These are phyloP conservation scores for Bathelium albidoporum DNA, from an alignment of 495 filamentous ascomycete species.

Conservation along the genomic window DNA sequence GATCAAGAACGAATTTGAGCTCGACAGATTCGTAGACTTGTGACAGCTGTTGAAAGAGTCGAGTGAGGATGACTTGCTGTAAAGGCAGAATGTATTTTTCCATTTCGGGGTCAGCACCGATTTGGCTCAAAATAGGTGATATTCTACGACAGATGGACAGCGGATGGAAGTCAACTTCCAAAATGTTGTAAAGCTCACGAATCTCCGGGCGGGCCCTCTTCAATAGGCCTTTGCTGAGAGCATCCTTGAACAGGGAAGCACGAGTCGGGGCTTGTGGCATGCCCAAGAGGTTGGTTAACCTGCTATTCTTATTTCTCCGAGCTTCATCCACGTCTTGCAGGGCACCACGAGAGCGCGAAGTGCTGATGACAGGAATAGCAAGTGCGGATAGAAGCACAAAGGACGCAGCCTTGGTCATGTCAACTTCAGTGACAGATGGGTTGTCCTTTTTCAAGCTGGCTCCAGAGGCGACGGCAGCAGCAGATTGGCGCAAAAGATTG, in stretches of 20 bases:
- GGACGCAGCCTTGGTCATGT: constrained; percentile 79
- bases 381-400: constrained; percentile 94
- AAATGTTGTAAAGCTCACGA: constrained; percentile 90
- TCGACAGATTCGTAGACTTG: constrained; percentile 98
- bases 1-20: constrained; percentile 82
- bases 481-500: constrained; percentile 85
- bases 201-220: constrained; percentile 89
- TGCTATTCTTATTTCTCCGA: constrained; percentile 96
- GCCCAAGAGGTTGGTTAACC: constrained; percentile 88
- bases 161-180: constrained; percentile 98
- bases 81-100: constrained; percentile 88
- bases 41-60: constrained; percentile 96
- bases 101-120: constrained; percentile 92
- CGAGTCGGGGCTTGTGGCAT: constrained; percentile 85
- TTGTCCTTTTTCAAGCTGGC: constrained; percentile 89
- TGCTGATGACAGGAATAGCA: constrained; percentile 97
- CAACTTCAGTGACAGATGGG: constrained; percentile 75
- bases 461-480: constrained; percentile 71
- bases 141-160: constrained; percentile 99
- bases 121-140: constrained; percentile 86
- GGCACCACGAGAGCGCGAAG: constrained; percentile 86
- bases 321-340: constrained; percentile 95
- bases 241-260: constrained; percentile 87
- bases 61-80: constrained; percentile 95
- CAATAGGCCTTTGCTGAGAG: constrained; percentile 83